These are phyloP conservation scores for Russula olivacea DNA, from an alignment of 768 basidiomycete genomes.

Conservation along the genomic window DNA sequence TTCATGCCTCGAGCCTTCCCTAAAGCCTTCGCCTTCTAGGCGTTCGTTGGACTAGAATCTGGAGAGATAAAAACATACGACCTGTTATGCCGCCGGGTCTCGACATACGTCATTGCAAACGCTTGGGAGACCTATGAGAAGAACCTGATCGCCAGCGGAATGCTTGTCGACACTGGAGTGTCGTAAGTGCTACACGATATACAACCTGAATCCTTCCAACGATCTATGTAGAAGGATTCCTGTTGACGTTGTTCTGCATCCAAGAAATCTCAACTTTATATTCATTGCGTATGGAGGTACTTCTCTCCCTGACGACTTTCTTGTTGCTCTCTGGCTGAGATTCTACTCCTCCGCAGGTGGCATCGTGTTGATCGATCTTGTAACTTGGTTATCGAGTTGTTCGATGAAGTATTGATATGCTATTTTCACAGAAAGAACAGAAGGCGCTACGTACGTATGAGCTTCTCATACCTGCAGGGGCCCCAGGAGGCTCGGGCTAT, in stretches of 20 bases:
- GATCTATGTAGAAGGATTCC: slow-evolving; percentile 33
- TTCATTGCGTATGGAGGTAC: slow-evolving; percentile 72
- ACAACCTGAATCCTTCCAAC: slow-evolving; percentile 1
- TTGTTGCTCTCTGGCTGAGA: background rate
- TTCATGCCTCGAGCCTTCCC: background rate
- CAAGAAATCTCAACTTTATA: slow-evolving; percentile 63
- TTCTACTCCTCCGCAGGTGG: slow-evolving; percentile 42
- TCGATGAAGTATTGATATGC: background rate
- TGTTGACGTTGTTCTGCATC: slow-evolving; percentile 61
- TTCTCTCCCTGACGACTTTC: background rate
- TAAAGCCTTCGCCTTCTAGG: slow-evolving; percentile 29
- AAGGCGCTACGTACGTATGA: slow-evolving; percentile 59
- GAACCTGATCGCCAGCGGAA: slow-evolving; percentile 40
- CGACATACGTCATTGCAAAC: slow-evolving; percentile 65
- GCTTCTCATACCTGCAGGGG: slow-evolving; percentile 67
- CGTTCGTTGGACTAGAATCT: slow-evolving; percentile 45
- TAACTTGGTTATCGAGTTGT: slow-evolving; percentile 28
- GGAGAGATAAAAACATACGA: slow-evolving; percentile 73
- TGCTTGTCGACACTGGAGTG: slow-evolving; percentile 33
- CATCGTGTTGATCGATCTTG: slow-evolving; percentile 53
- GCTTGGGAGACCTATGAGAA: slow-evolving; percentile 71
- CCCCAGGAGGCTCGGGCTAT: slow-evolving; percentile 72
- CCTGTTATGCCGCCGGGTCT: slow-evolving; percentile 58
- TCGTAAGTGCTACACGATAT: slow-evolving; percentile 33
- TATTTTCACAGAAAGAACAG: slow-evolving; percentile 40